Conservation (phyloP, 2,329 filamentous ascomycete species). For the Cladosporium sp. region DNA sequence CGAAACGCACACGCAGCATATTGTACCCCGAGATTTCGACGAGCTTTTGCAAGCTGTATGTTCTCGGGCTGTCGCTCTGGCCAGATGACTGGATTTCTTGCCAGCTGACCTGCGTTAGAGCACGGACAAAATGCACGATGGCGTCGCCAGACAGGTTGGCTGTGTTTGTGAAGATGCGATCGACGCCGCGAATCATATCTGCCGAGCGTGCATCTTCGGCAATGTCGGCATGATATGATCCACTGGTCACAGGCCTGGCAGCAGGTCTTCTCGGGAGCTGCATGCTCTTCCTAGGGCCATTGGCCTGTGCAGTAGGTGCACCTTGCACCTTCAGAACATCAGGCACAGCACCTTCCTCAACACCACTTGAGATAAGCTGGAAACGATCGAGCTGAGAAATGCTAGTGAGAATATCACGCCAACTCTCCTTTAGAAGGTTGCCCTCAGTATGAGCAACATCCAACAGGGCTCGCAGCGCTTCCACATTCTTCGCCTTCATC, state of each 20-base stretch:
- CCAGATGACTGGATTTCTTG: constrained; percentile 98
- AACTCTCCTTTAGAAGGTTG: constrained; percentile 83
- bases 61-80: constrained; percentile 90
- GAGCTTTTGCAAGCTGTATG: constrained; percentile 95
- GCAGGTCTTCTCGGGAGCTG: constrained; percentile 60
- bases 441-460: constrained; percentile 93
- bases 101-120: constrained; percentile 95
- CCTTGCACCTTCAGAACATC: constrained; percentile 76
- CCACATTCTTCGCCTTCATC: constrained; percentile 94
- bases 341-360: constrained; percentile 88
- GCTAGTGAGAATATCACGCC: constrained; percentile 93
- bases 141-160: constrained; percentile 90
- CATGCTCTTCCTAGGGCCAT: constrained; percentile 43
- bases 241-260: constrained; percentile 44
- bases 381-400: constrained; percentile 94
- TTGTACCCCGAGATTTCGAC: constrained; percentile 99
- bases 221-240: constrained; percentile 69
- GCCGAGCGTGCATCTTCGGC: constrained; percentile 90
- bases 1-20: constrained; percentile 96
- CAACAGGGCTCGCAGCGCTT: constrained; percentile 86
- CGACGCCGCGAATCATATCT: constrained; percentile 88
- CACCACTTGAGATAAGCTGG: constrained; percentile 90
- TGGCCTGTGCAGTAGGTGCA: constrained; percentile 21
- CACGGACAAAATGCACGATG: constrained; percentile 91
- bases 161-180: constrained; percentile 95